A percentile compares a stretch with the other conserved stretches of the same genome.
phyloP scores from a whole-genome alignment of 2,329 filamentous ascomycete species.

The Teratosphaeria destructans region DNA sequence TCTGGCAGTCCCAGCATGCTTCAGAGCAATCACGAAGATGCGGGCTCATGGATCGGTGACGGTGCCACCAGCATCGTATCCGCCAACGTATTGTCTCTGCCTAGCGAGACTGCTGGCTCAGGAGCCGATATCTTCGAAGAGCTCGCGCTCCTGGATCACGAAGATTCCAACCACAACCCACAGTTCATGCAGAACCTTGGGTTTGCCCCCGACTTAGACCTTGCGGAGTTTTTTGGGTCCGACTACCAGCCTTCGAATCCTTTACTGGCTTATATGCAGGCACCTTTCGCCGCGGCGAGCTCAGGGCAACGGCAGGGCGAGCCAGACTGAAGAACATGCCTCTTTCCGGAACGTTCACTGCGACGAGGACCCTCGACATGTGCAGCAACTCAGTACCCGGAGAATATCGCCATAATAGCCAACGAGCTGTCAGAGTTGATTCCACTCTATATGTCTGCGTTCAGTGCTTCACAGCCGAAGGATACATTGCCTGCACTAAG shows the following conservation, averaged over 20 bases:
- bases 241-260: conserved; percentile 35
- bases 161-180: conserved; percentile 45
- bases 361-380: too few species aligned
- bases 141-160: conserved; percentile 46
- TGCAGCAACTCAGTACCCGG: too few species aligned
- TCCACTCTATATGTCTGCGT: not conserved
- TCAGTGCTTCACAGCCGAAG: not conserved
- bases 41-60: not conserved
- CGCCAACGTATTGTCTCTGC: not conserved
- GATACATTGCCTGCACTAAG: not conserved
- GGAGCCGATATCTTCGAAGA: conserved; percentile 40
- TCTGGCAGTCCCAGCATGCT: conserved; percentile 2
- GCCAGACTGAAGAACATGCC: not conserved
- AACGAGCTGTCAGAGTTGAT: not conserved
- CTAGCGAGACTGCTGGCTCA: not conserved
- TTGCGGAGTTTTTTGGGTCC: conserved; percentile 41
- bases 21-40: not conserved
- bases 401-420: not conserved
- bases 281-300: not conserved
- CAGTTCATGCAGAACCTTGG: conserved; percentile 59
- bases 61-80: not conserved
- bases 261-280: conserved; percentile 17
- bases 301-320: not conserved
- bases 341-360: not conserved
- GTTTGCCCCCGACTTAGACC: conserved; percentile 51